A percentile compares a stretch with the other conserved stretches of the same genome.
These are phyloP conservation scores for Choanephora cucurbitarum DNA, from an alignment of 371 early-diverging fungal genomes.

Conservation along the genomic window DNA sequence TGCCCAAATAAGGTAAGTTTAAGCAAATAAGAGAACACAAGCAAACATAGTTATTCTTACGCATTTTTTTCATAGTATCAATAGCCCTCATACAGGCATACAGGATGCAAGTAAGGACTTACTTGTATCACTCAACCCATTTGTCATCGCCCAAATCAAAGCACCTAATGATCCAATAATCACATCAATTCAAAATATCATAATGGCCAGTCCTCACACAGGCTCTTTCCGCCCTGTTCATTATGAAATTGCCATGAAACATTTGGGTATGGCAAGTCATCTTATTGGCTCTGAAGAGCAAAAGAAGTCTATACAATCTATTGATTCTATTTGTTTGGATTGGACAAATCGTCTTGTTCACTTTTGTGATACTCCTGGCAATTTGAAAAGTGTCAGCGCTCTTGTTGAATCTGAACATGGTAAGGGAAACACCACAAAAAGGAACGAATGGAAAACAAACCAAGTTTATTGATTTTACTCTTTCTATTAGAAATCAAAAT, in stretches of 20 bases:
- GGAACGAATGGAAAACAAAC: too few species aligned
- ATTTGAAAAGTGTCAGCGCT: constrained; percentile 20
- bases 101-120: constrained; percentile 30
- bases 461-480: neutral
- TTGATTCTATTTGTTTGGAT: constrained; percentile 7
- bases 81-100: constrained; percentile 19
- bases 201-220: constrained; percentile 51
- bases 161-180: constrained; percentile 5
- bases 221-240: constrained; percentile 50
- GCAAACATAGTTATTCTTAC: too few species aligned
- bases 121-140: constrained; percentile 28
- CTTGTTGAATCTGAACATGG: constrained; percentile 26
- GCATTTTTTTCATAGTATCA: constrained; percentile 30
- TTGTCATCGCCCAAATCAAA: constrained; percentile 25
- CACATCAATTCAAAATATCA: constrained; percentile 19
- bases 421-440: neutral
- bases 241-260: constrained; percentile 45
- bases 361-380: constrained; percentile 37
- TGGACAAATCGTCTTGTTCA: constrained; percentile 43
- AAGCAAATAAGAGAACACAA: too few species aligned
- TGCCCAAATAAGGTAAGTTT: constrained; percentile 26
- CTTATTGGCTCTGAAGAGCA: constrained; percentile 24
- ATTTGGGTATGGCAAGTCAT: constrained; percentile 37
- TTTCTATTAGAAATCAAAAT: constrained; percentile 23
- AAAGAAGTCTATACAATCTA: neutral